Evolutionary conservation across 331 rosid species (phyloP).

Genomic region (Rosa hybrid): DNA sequence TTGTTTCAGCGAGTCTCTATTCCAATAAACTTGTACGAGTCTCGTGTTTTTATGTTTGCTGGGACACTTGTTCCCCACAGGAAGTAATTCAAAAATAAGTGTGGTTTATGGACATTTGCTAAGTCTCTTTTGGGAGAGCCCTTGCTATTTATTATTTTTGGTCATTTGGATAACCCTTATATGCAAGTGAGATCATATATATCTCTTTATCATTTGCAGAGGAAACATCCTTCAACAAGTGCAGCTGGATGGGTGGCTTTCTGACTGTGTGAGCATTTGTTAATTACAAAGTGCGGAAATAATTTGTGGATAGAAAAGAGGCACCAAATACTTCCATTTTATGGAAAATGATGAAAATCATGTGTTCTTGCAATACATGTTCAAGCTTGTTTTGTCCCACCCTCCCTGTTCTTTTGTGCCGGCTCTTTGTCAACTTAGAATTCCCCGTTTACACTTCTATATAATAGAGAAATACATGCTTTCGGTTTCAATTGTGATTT

Average conservation of each 20-base stretch:
- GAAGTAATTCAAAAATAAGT: neutral
- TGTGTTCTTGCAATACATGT: conserved; percentile 38
- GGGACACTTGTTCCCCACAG: neutral
- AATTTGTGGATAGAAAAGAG: conserved; percentile 32
- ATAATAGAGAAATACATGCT: conserved; percentile 1
- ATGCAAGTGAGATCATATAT: neutral
- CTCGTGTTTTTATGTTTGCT: neutral
- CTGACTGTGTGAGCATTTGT: conserved; percentile 59
- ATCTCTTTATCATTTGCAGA: conserved; percentile 48
- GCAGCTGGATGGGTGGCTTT: conserved; percentile 99
- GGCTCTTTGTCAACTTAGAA: neutral
- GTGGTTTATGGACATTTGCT: neutral
- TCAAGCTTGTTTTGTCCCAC: conserved; percentile 17
- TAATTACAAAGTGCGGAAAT: conserved; percentile 26
- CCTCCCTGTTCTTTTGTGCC: conserved; percentile 27
- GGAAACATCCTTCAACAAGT: conserved; percentile 62
- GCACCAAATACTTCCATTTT: conserved; percentile 35
- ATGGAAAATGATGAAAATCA: conserved; percentile 19
- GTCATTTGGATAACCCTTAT: neutral
- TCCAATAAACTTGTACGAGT: neutral
- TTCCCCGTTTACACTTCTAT: neutral
- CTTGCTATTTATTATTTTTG: neutral
- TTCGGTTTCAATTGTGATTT: conserved; percentile 13
- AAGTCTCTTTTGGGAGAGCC: neutral
- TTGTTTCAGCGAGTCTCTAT: neutral